Conservation (phyloP, 768 basidiomycete species). For the Suillus luteus region DNA sequence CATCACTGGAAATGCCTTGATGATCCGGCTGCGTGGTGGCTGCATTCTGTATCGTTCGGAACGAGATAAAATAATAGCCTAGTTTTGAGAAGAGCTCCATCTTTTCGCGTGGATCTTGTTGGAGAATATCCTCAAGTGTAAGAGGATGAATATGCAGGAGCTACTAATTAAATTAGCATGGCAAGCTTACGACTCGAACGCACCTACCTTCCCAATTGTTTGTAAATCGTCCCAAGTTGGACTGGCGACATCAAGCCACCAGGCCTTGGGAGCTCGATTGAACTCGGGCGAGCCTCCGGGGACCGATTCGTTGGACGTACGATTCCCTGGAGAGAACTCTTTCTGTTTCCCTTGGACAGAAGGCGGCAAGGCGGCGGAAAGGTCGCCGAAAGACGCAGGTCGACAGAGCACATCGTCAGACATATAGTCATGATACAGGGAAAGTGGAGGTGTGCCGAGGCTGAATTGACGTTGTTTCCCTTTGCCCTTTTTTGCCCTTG, state of each 20-base stretch:
- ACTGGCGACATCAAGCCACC: constrained; percentile 91
- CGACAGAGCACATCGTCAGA: constrained; percentile 34
- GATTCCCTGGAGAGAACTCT: constrained; percentile 15
- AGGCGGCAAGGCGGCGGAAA: constrained; percentile 24
- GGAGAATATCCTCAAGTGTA: constrained; percentile 90
- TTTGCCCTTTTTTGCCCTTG: constrained; percentile 31
- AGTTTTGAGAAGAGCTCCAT: constrained; percentile 83
- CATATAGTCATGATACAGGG: constrained; percentile 37
- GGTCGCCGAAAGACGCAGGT: constrained; percentile 34
- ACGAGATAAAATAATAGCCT: constrained; percentile 91
- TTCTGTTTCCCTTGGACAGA: constrained; percentile 52
- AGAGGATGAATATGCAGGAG: constrained; percentile 87
- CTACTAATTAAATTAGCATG: constrained; percentile 38
- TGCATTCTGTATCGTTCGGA: constrained; percentile 74
- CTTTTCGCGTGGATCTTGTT: constrained; percentile 91
- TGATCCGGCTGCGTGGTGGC: constrained; percentile 43
- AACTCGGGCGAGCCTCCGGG: constrained; percentile 6
- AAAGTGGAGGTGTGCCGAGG: constrained; percentile 9
- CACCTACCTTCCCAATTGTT: constrained; percentile 74
- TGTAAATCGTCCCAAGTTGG: constrained; percentile 89
- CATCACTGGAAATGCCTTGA: constrained; percentile 24
- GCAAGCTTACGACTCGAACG: not conserved
- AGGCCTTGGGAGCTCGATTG: constrained; percentile 50
- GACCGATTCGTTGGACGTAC: constrained; percentile 7
- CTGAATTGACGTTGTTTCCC: constrained; percentile 13